phyloP scores from a whole-genome alignment of 192 early-diverging fungal genomes.

The Nowakowskiella sp. region DNA sequence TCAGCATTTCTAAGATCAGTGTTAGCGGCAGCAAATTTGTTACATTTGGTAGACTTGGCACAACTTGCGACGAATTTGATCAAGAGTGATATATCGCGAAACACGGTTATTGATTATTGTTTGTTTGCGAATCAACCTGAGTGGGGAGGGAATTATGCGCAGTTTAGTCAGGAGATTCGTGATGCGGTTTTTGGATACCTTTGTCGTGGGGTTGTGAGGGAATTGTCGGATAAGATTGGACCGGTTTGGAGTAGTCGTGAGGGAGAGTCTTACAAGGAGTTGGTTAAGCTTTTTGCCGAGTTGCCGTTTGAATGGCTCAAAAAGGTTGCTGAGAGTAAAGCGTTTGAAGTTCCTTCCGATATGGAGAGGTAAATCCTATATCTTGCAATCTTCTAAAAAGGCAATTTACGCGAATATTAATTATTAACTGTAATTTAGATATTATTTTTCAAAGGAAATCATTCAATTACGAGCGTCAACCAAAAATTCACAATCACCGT shows the following conservation, averaged over 20 bases:
- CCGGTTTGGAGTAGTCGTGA: conserved; percentile 44
- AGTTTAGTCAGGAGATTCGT: conserved; percentile 32
- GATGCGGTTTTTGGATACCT: conserved; percentile 43
- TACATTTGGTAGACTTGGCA: conserved; percentile 39
- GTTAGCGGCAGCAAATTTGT: conserved; percentile 36
- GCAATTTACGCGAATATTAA: conserved; percentile 1
- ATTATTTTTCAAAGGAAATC: conserved; percentile 47
- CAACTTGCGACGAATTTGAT: conserved; percentile 30
- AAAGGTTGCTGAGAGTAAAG: conserved; percentile 42
- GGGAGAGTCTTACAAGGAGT: conserved; percentile 37
- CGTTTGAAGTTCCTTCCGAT: conserved; percentile 46
- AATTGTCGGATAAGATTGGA: conserved; percentile 27
- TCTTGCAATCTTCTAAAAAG: too few species aligned
- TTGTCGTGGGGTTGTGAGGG: conserved; percentile 37
- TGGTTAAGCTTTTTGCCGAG: conserved; percentile 41
- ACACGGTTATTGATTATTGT: conserved; percentile 42
- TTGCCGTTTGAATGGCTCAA: conserved; percentile 61
- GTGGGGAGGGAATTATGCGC: conserved; percentile 7
- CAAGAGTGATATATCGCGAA: conserved; percentile 33
- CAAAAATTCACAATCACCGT: conserved; percentile 8
- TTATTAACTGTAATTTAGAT: too few species aligned
- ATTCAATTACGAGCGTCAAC: conserved; percentile 29
- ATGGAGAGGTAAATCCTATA: conserved; percentile 40
- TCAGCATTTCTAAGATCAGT: conserved; percentile 35
- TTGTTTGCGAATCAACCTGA: conserved; percentile 30